phyloP scores from a whole-genome alignment of 2,329 filamentous ascomycete species.

The Botrytis medusae region DNA sequence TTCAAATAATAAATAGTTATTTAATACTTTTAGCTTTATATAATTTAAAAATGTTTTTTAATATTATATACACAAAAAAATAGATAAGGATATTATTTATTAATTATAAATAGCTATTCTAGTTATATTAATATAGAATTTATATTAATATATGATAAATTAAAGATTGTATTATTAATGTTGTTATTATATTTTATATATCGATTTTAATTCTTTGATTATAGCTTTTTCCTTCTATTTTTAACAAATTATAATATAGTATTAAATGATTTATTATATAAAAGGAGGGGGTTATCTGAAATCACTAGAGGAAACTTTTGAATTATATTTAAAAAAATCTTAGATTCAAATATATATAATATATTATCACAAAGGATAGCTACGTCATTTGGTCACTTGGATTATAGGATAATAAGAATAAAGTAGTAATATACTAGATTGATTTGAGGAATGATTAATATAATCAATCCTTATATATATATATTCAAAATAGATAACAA shows the following conservation, averaged over 20 bases:
- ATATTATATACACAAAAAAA: fast-evolving
- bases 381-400: too few species aligned
- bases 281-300: fast-evolving
- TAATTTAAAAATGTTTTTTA: too few species aligned
- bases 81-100: fast-evolving
- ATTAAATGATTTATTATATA: fast-evolving
- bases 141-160: neutral
- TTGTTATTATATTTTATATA: neutral
- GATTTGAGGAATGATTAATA: too few species aligned
- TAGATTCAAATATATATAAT: too few species aligned
- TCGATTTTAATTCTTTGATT: fast-evolving
- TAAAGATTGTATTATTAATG: neutral
- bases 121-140: neutral
- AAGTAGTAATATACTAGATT: too few species aligned
- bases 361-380: too few species aligned
- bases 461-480: too few species aligned
- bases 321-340: neutral
- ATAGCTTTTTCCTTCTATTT: fast-evolving
- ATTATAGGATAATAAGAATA: too few species aligned
- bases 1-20: too few species aligned
- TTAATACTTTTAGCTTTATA: too few species aligned
- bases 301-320: neutral
- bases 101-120: neutral
- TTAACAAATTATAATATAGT: neutral
- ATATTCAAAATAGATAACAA: too few species aligned